Evolutionary conservation across 148 eudicot species (phyloP).

Genomic region (Selenicereus undatus): DNA sequence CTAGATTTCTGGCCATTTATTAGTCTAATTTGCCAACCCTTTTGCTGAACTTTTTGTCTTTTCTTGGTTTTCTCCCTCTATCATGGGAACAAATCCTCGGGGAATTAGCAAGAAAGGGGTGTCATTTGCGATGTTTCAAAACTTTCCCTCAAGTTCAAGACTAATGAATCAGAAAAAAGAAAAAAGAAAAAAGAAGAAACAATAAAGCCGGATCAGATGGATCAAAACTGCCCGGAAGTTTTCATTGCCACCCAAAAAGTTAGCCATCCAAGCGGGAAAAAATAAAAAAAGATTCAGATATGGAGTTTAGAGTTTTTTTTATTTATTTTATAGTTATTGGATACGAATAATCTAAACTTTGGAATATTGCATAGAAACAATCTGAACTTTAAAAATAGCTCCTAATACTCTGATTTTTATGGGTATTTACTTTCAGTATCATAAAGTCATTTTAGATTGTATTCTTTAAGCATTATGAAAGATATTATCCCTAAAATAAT

Average conservation of each 20-base stretch:
- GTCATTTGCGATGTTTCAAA: not conserved
- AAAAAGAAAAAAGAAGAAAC: not conserved
- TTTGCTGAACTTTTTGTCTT: not conserved
- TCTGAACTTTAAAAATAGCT: no score
- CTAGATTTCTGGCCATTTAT: conserved; percentile 37
- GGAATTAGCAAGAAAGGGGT: not conserved
- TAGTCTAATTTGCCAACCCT: conserved; percentile 7
- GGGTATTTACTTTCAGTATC: no score
- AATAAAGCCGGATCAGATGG: not conserved
- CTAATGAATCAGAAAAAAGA: not conserved
- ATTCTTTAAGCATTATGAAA: no score
- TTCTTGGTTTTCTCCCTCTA: not conserved
- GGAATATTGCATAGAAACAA: no score
- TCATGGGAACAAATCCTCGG: not conserved
- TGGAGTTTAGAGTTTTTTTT: no score
- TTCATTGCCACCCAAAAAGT: not conserved
- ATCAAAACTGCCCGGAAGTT: not conserved
- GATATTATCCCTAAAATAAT: no score
- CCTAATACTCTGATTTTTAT: no score
- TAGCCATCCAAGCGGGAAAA: not conserved
- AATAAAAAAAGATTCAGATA: no score
- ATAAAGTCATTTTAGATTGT: no score
- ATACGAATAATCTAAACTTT: no score
- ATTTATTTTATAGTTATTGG: no score
- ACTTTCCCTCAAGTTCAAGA: not conserved